Conservation (phyloP, 805 yeast genomes). For the Ogataea salicorniae region DNA sequence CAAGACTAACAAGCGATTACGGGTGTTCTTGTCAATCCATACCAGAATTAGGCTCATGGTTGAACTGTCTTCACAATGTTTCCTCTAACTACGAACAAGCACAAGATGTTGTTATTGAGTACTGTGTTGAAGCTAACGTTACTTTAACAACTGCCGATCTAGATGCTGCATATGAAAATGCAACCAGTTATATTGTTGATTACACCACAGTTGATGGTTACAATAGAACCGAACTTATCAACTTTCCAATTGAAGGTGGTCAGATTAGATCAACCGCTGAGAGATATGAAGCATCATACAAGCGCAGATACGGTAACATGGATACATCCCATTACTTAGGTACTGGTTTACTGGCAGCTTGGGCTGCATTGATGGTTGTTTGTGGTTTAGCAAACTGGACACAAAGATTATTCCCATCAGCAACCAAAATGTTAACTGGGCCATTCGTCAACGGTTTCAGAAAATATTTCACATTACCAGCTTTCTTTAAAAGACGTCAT, state of each 20-base stretch:
- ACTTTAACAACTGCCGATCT: slow-evolving; percentile 30
- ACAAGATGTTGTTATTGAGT: slow-evolving; percentile 18
- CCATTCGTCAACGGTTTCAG: slow-evolving; percentile 21
- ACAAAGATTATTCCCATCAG: slow-evolving; percentile 34
- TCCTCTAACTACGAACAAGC: slow-evolving; percentile 12
- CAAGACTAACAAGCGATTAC: neutral
- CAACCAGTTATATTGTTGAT: slow-evolving; percentile 35
- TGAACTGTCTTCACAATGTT: slow-evolving; percentile 22
- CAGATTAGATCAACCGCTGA: slow-evolving; percentile 19
- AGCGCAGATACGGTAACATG: slow-evolving; percentile 30
- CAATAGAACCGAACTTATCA: slow-evolving; percentile 26
- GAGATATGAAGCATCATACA: slow-evolving; percentile 21
- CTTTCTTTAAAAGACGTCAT: slow-evolving; percentile 20
- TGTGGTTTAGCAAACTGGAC: slow-evolving; percentile 40
- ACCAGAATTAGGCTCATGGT: slow-evolving; percentile 27
- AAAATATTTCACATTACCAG: slow-evolving; percentile 21
- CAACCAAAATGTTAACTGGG: slow-evolving; percentile 29
- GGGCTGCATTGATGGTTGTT: slow-evolving; percentile 40
- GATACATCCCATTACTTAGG: slow-evolving; percentile 43
- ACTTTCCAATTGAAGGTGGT: slow-evolving; percentile 33
- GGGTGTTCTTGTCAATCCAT: slow-evolving; percentile 23
- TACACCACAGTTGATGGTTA: slow-evolving; percentile 27
- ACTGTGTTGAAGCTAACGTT: slow-evolving; percentile 17
- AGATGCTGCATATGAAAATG: slow-evolving; percentile 36
- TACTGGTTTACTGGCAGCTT: slow-evolving; percentile 41